Evolutionary conservation across 2,329 filamentous ascomycete genomes (phyloP), one percentile per base, ranked within the genome.

Genomic region (Byssothecium circinans): DNA sequence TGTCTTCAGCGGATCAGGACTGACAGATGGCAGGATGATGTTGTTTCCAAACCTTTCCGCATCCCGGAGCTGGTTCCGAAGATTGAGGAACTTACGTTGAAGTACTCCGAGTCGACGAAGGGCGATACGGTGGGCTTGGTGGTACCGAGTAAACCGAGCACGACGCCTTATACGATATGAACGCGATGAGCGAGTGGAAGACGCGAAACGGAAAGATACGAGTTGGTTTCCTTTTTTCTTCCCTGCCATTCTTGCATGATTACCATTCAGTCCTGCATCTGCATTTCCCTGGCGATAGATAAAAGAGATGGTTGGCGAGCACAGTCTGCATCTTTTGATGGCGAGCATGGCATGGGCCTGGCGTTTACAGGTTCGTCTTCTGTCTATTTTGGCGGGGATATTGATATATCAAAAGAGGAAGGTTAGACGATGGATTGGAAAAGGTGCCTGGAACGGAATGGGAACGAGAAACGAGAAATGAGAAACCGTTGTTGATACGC

Each of bases 21-120:
- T 54, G 43, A 48, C 43, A 29, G 8, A 8, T 18, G 1, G 7
- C 20, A 75, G 73, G 76, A 79, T 50, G 75, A 78, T 54, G 76
- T 79, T 2, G 75, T 79, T 3, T 71, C 66, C 22, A 79, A 79
- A 52, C 77, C 77, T 0, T 79, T 79, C 53, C 64, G 76, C n/a
- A 78, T 78, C 25, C 68, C 70, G 3, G 76, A 79, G 34, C 58
- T 79, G 20, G 66, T 78, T 15, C 76, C 76, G 1, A 79, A 78
- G 61, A 78, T 79, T 41, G 75, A 78, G 47, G 75, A 78, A 50
- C 53, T 78, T 42, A 67, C 73, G 41, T 54, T 44, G 8, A 60
- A 52, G 22, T 63, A 58, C 38, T 41, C 48, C 1, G 43, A 49
- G 19, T 37, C 47, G 5, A 30, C 43, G 17, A 10, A 30, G 6